Conservation (phyloP, 2,329 filamentous ascomycete genomes). For the Colletotrichum falcatum region DNA sequence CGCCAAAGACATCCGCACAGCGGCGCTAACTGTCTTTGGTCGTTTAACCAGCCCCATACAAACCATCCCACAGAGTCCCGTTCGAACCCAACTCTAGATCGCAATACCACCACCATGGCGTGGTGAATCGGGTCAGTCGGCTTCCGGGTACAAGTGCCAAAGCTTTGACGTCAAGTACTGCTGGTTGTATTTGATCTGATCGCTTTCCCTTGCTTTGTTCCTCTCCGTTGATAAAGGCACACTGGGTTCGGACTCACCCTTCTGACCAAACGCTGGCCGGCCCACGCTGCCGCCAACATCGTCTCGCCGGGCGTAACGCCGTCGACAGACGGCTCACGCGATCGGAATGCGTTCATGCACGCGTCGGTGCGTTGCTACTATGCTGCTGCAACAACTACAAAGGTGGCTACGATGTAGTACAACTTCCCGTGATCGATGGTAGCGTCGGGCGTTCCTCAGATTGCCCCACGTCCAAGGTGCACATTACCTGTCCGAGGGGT, state of each 20-base stretch:
- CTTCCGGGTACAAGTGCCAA: background rate
- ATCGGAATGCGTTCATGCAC: slow-evolving; percentile 10
- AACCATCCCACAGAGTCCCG: slow-evolving; percentile 17
- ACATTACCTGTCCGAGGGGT: background rate
- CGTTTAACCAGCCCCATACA: slow-evolving; percentile 26
- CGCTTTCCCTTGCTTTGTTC: background rate
- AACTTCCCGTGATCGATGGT: slow-evolving; percentile 7
- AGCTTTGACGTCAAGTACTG: slow-evolving; percentile 12
- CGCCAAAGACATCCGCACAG: slow-evolving; percentile 32
- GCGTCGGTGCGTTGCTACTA: slow-evolving; percentile 19
- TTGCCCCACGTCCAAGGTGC: background rate
- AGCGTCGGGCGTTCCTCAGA: slow-evolving; percentile 3
- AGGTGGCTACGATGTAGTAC: slow-evolving; percentile 5
- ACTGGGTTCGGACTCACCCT: slow-evolving; percentile 6
- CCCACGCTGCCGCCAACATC: slow-evolving; percentile 14
- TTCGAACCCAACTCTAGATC: slow-evolving; percentile 6
- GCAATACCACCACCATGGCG: background rate
- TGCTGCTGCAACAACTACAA: background rate
- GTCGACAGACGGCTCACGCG: slow-evolving; percentile 6
- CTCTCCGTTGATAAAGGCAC: background rate
- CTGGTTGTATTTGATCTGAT: background rate
- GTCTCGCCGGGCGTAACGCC: slow-evolving; percentile 18
- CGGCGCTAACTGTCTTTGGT: slow-evolving; percentile 32
- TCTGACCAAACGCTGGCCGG: slow-evolving; percentile 8
- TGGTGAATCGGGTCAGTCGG: background rate